These are phyloP conservation scores for Myxozyma melibiosi DNA, from an alignment of 805 yeast genomes.

Conservation along the genomic window DNA sequence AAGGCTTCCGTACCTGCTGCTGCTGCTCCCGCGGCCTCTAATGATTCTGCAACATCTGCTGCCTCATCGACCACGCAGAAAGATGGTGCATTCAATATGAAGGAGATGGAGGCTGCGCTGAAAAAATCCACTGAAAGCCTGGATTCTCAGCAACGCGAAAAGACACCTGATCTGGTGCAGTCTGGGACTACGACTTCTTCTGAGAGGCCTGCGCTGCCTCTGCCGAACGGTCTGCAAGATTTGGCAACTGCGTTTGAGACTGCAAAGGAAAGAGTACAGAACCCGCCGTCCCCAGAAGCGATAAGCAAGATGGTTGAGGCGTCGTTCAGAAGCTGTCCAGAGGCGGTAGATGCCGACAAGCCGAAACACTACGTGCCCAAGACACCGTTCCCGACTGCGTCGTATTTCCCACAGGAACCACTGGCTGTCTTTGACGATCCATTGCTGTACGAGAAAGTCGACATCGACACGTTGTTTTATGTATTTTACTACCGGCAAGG, in stretches of 20 bases:
- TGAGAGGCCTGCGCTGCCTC: slow-evolving; percentile 26
- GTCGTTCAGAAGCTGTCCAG: slow-evolving; percentile 87
- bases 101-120: slow-evolving; percentile 28
- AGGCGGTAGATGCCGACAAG: slow-evolving; percentile 84
- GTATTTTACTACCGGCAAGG: slow-evolving; percentile 86
- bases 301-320: slow-evolving; percentile 67
- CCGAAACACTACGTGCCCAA: slow-evolving; percentile 77
- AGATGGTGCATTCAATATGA: slow-evolving; percentile 8
- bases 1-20: no score
- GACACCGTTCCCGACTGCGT: slow-evolving; percentile 85
- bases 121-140: no score
- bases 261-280: slow-evolving; percentile 50
- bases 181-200: slow-evolving; percentile 22
- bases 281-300: slow-evolving; percentile 58
- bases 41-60: no score
- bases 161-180: slow-evolving; percentile 23
- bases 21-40: no score
- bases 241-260: slow-evolving; percentile 44
- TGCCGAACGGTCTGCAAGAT: slow-evolving; percentile 49
- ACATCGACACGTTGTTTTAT: slow-evolving; percentile 85
- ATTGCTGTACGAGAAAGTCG: slow-evolving; percentile 67
- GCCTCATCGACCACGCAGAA: no score
- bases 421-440: slow-evolving; percentile 54
- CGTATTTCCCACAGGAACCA: slow-evolving; percentile 87
- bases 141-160: slow-evolving; percentile 1